Evolutionary conservation across 176 grass and related monocot species (phyloP).

Genomic region (Zizania latifolia): DNA sequence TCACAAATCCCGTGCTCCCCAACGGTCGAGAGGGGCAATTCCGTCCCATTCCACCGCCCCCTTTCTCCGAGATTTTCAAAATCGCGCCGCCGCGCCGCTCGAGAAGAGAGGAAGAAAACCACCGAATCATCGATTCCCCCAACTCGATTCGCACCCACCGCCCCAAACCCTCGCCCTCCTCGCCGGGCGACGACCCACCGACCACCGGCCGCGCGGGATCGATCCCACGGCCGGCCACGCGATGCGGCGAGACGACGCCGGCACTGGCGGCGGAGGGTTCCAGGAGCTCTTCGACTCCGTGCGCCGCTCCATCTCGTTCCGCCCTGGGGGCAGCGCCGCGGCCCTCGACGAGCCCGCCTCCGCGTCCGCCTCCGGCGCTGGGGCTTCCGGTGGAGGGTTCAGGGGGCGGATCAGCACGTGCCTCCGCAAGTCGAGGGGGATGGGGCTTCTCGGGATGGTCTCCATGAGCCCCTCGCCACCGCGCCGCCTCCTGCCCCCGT

Average conservation of each 20-base stretch:
- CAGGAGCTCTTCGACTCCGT: slow-evolving; percentile 87
- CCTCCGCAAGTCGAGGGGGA: slow-evolving; percentile 56
- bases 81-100: not conserved
- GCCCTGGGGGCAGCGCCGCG: slow-evolving; percentile 16
- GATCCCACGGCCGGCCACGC: not conserved
- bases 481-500: slow-evolving; percentile 12
- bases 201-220: not conserved
- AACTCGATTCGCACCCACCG: not conserved
- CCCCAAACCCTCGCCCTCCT: not conserved
- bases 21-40: slow-evolving; percentile 64
- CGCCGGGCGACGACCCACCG: not conserved
- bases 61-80: slow-evolving; percentile 26
- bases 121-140: slow-evolving; percentile 7
- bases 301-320: slow-evolving; percentile 54
- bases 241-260: slow-evolving; percentile 43
- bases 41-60: not conserved
- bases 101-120: not conserved
- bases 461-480: slow-evolving; percentile 47
- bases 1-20: not conserved
- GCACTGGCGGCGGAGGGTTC: slow-evolving; percentile 32
- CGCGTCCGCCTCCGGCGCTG: not conserved
- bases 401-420: slow-evolving; percentile 51
- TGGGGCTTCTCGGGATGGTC: slow-evolving; percentile 52
- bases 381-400: not conserved
- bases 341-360: slow-evolving; percentile 30